Percentiles rank a stretch among this genome's conserved stretches.
Evolutionary conservation across 345 rosid genomes (phyloP).

Genomic region (Raphanus raphanistrum): DNA sequence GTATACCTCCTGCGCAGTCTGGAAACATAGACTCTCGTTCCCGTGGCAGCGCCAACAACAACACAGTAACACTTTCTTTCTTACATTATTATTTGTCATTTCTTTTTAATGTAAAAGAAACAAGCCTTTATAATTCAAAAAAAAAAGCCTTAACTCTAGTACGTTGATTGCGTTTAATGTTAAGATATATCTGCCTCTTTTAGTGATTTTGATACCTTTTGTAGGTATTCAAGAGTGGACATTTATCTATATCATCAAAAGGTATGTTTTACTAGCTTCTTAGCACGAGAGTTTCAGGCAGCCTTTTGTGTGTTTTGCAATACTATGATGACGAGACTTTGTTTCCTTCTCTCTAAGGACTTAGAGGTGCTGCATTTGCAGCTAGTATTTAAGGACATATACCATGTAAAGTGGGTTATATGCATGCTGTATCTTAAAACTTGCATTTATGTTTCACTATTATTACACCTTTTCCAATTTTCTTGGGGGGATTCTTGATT

Average conservation of each 20-base stretch:
- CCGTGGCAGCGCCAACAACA: conserved; percentile 42
- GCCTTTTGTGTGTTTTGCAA: neutral
- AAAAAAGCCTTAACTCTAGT: neutral
- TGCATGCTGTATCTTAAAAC: neutral
- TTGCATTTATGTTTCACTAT: neutral
- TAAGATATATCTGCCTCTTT: conserved; percentile 4
- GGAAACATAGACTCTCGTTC: conserved; percentile 40
- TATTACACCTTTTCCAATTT: neutral
- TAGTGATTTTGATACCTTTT: neutral
- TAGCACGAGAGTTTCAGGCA: neutral
- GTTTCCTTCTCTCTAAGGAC: no score
- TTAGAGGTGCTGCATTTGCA: no score
- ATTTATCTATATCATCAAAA: conserved; percentile 77
- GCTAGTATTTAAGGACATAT: neutral
- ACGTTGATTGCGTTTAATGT: neutral
- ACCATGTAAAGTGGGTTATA: neutral
- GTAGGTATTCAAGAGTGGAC: conserved; percentile 89
- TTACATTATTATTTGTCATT: neutral
- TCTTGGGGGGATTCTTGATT: neutral
- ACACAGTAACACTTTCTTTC: conserved; percentile 41
- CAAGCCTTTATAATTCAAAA: neutral
- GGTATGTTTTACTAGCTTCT: conserved; percentile 38
- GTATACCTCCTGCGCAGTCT: conserved; percentile 33
- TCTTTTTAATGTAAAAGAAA: neutral
- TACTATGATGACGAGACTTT: neutral